Evolutionary conservation across 441 rosid species (phyloP).

Genomic region (Eutrema salsugineum): DNA sequence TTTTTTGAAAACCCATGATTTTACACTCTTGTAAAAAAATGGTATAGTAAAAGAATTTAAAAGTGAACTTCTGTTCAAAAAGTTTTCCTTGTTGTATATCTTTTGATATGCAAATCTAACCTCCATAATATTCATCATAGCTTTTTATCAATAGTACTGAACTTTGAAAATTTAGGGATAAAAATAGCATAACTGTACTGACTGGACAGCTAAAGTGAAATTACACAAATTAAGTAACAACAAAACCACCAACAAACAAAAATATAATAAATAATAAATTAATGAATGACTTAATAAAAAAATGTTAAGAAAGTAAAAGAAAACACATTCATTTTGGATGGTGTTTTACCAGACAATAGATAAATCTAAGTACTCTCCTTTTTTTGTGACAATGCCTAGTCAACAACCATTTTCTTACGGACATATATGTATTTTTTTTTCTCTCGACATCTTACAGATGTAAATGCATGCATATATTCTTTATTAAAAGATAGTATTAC

Average conservation of each 20-base stretch:
- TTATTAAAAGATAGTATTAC: neutral
- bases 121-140: slow-evolving; percentile 11
- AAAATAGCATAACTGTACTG: neutral
- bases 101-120: slow-evolving; percentile 29
- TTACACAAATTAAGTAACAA: slow-evolving; percentile 18
- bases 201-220: slow-evolving; percentile 21
- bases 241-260: slow-evolving; percentile 9
- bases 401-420: slow-evolving; percentile 28
- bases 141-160: slow-evolving; percentile 21
- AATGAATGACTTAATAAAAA: neutral
- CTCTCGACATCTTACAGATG: no score
- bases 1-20: slow-evolving; percentile 3
- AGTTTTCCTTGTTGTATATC: slow-evolving; percentile 23
- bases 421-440: neutral
- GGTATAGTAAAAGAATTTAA: slow-evolving; percentile 4
- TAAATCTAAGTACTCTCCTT: slow-evolving; percentile 17
- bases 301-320: neutral
- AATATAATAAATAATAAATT: neutral
- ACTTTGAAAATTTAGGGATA: slow-evolving; percentile 8
- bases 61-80: slow-evolving; percentile 15
- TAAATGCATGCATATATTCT: no score
- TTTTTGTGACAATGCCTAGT: slow-evolving; percentile 19
- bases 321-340: slow-evolving; percentile 19
- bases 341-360: slow-evolving; percentile 22
- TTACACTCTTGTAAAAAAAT: neutral